These are phyloP conservation scores for Hemerocallis citrina DNA, from an alignment of 106 monocot genomes.

Conservation along the genomic window DNA sequence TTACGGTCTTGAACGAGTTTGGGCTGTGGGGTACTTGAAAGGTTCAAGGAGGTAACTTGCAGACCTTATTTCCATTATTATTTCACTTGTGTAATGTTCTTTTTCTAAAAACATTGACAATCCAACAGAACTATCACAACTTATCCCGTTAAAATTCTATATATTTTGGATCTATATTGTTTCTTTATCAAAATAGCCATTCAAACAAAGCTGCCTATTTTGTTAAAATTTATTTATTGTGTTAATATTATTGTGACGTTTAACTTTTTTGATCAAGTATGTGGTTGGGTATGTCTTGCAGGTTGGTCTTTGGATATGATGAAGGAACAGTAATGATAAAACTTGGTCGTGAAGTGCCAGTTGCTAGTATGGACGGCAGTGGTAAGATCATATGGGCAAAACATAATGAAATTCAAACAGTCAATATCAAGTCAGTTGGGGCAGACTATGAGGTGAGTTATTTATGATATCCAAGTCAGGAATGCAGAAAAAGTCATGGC, in stretches of 20 bases:
- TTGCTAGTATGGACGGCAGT: slow-evolving; percentile 93
- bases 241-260: neutral
- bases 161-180: neutral
- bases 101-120: neutral
- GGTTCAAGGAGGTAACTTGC: slow-evolving; percentile 63
- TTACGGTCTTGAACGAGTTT: slow-evolving; percentile 88
- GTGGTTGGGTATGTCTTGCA: slow-evolving; percentile 13
- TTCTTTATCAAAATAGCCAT: neutral
- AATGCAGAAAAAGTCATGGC: neutral
- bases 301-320: slow-evolving; percentile 95
- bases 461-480: neutral
- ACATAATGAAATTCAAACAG: slow-evolving; percentile 96
- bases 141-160: neutral
- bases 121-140: too few species aligned
- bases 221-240: neutral
- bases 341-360: slow-evolving; percentile 89
- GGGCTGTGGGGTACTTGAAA: slow-evolving; percentile 74
- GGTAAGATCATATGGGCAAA: slow-evolving; percentile 99
- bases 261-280: neutral
- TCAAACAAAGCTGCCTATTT: neutral
- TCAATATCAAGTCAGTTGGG: slow-evolving; percentile 83
- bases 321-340: slow-evolving; percentile 99
- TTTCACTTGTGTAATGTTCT: neutral
- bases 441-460: slow-evolving; percentile 78
- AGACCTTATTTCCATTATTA: neutral